phyloP scores from a whole-genome alignment of 345 rosid genomes.

The Aquilaria malaccensis region DNA sequence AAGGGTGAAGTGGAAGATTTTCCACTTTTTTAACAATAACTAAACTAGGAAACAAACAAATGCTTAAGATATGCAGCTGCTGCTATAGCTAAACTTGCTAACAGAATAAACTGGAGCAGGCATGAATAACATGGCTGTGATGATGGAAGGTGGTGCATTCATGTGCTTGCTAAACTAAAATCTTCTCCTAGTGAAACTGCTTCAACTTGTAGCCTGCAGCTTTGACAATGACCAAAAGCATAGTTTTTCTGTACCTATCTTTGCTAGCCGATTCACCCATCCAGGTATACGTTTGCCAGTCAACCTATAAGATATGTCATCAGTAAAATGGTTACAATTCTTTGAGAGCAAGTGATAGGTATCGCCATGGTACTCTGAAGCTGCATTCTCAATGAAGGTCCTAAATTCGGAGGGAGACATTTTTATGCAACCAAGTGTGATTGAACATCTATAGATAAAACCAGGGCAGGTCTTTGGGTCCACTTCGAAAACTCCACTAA shows the following conservation, averaged over 20 bases:
- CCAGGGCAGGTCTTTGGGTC: slow-evolving; percentile 73
- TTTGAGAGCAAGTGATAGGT: slow-evolving; percentile 71
- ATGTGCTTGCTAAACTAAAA: neutral
- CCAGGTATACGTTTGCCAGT: slow-evolving; percentile 53
- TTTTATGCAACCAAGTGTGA: slow-evolving; percentile 33
- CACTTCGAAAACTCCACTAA: slow-evolving; percentile 79
- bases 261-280: slow-evolving; percentile 78
- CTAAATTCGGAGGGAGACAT: slow-evolving; percentile 49
- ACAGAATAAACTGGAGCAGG: neutral
- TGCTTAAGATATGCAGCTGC: neutral
- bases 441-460: slow-evolving; percentile 51
- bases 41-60: neutral
- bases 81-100: neutral
- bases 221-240: neutral
- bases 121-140: neutral
- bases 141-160: neutral
- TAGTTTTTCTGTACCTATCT: slow-evolving; percentile 37
- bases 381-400: slow-evolving; percentile 48
- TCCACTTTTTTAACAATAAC: neutral
- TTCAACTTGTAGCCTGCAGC: neutral
- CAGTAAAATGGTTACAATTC: slow-evolving; percentile 79
- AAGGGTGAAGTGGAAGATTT: slow-evolving; percentile 3
- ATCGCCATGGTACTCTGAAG: slow-evolving; percentile 78
- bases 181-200: neutral
- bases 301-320: slow-evolving; percentile 49